Evolutionary conservation across 2,329 filamentous ascomycete genomes (phyloP).

Genomic region (Penicillium hesseltinei): DNA sequence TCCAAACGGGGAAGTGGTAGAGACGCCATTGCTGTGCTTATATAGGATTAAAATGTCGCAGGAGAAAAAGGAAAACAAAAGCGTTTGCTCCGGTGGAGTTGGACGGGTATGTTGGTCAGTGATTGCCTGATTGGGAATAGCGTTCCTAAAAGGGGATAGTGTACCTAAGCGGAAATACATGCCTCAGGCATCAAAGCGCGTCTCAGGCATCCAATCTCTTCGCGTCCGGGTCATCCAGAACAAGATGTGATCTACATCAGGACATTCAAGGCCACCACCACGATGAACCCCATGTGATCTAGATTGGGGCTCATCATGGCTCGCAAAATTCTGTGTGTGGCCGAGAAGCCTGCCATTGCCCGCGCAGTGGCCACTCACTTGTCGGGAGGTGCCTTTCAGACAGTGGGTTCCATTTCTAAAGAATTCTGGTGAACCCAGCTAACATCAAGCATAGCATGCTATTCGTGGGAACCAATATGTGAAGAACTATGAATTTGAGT

Average conservation of each 20-base stretch:
- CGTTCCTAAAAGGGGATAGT: background rate
- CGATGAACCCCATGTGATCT: constrained; percentile 11
- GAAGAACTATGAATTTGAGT: constrained; percentile 92
- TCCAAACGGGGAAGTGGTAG: constrained; percentile 65
- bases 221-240: constrained; percentile 16
- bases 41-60: background rate
- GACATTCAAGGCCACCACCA: constrained; percentile 6
- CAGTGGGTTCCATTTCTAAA: constrained; percentile 53
- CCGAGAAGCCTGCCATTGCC: constrained; percentile 90
- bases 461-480: constrained; percentile 71
- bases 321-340: constrained; percentile 68
- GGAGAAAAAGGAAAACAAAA: constrained; percentile 6
- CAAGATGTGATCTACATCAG: constrained; percentile 14
- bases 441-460: constrained; percentile 55
- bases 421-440: constrained; percentile 10
- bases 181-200: constrained; percentile 16
- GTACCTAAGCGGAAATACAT: too few relatives aligned
- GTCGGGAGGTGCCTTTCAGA: constrained; percentile 69
- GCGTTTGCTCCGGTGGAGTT: constrained; percentile 8
- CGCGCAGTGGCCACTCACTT: constrained; percentile 91
- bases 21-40: constrained; percentile 50
- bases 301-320: constrained; percentile 33
- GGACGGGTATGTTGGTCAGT: constrained; percentile 12
- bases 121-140: constrained; percentile 20
- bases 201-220: constrained; percentile 8